Percentiles rank a stretch among this genome's conserved stretches.
Evolutionary conservation across 2,329 filamentous ascomycete species (phyloP).

Genomic region (Teratosphaeria nubilosa): DNA sequence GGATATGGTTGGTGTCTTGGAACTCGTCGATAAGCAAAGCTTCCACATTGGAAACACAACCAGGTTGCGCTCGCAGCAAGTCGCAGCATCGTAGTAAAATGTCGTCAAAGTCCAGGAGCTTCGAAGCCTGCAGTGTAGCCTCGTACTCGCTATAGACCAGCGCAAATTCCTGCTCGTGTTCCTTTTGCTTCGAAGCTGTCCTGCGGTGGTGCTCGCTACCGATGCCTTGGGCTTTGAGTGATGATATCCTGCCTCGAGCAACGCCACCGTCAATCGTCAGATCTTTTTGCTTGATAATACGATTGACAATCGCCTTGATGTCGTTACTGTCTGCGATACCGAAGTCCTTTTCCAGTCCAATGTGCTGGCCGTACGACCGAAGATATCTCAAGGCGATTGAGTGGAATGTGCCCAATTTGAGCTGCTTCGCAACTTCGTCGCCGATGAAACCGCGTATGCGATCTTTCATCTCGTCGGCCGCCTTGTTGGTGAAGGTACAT

Average conservation of each 20-base stretch:
- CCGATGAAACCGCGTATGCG: constrained; percentile 76
- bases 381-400: constrained; percentile 83
- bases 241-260: constrained; percentile 65
- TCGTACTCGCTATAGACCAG: constrained; percentile 67
- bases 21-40: constrained; percentile 94
- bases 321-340: constrained; percentile 82
- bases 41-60: constrained; percentile 81
- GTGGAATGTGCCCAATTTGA: constrained; percentile 90
- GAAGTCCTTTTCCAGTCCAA: constrained; percentile 74
- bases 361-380: constrained; percentile 69
- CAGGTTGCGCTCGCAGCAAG: constrained; percentile 60
- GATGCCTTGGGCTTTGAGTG: constrained; percentile 48
- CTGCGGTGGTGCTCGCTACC: constrained; percentile 36
- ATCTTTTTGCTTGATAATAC: constrained; percentile 68
- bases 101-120: constrained; percentile 90
- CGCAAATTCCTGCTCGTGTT: constrained; percentile 53
- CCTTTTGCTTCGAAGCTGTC: constrained; percentile 36
- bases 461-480: constrained; percentile 85
- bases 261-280: constrained; percentile 58
- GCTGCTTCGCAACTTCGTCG: constrained; percentile 59
- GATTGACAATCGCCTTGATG: constrained; percentile 60
- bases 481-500: constrained; percentile 95
- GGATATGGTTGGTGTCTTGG: constrained; percentile 90
- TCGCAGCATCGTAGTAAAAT: constrained; percentile 75
- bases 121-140: constrained; percentile 60